Evolutionary conservation across 2,329 filamentous ascomycete species (phyloP), one percentile per base, ranked within the genome.

Genomic region (Coniella vitis): DNA sequence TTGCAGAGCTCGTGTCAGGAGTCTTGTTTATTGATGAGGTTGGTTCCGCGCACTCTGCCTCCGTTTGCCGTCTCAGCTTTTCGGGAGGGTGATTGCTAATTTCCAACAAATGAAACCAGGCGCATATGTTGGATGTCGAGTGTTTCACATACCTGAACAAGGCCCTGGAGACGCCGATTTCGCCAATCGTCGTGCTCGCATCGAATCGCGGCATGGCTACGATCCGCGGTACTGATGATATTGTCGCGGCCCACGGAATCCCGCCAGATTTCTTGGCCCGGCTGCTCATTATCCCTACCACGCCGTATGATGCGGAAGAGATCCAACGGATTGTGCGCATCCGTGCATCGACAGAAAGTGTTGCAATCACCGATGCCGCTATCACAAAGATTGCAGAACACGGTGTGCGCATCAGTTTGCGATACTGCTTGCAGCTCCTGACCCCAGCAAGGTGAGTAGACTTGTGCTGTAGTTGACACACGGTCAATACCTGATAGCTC

Each of bases 131-230:
- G 60, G 93, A 98, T 67, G 86, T 98, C 59, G 93, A 98, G 74
- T 95, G 90, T 74, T 98, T 97, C 72, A 97, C 93, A 58, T 98
- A 96, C 71, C 83, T 98, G 63, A 97, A 97, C 76, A 87, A 90
- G 63, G 93, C 93, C n/a, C 79, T 98, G 58, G 93, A 98, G 75
- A 90, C 88, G 48, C 81, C 84, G 57, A 94, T 98, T 62, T 91
- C 91, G 2, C 93, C 93, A 50, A 95, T 98, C 62, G 93, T 98
- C 54, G 93, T 98, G 57, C 84, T 98, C 53, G 93, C 93, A 52
- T 97, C 93, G 37, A 98, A 98, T 73, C 86, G 93, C 61, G 93
- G 93, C 66, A 85, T 90, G 75, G 91, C 88, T 56, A 87, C 89
- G 56, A 93, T 98, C 63, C 87, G 90, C 60, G 91, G 91, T 63